Evolutionary conservation across 2,329 filamentous ascomycete species (phyloP).

Genomic region (Rhinocladiella similis): DNA sequence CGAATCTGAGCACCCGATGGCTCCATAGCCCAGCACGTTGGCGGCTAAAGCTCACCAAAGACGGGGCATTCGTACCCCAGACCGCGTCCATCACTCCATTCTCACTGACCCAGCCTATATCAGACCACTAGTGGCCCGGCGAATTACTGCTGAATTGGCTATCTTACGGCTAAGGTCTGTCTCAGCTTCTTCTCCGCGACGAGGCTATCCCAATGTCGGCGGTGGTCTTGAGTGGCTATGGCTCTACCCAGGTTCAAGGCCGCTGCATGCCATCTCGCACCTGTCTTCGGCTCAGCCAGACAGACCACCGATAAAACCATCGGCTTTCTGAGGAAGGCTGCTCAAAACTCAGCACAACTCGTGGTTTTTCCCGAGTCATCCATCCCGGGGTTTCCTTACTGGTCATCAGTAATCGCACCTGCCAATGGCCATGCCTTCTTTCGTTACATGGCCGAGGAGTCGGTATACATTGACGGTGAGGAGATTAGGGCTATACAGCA

Average conservation of each 20-base stretch:
- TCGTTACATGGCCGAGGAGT: conserved; percentile 47
- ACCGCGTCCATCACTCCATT: neutral
- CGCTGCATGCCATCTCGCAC: conserved; percentile 39
- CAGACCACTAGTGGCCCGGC: conserved; percentile 3
- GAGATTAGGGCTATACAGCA: conserved; percentile 46
- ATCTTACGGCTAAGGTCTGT: conserved; percentile 1
- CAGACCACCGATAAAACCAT: conserved; percentile 51
- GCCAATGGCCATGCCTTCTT: conserved; percentile 51
- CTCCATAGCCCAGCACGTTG: neutral
- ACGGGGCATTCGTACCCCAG: neutral
- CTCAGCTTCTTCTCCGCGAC: neutral
- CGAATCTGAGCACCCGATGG: neutral
- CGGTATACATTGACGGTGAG: conserved; percentile 47
- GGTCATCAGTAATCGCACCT: conserved; percentile 50
- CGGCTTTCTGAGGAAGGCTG: conserved; percentile 46
- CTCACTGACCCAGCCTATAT: neutral
- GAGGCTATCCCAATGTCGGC: too few species aligned
- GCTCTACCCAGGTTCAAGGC: conserved; percentile 30
- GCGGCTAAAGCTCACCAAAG: neutral
- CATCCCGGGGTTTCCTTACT: conserved; percentile 56
- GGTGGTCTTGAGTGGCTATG: conserved; percentile 22
- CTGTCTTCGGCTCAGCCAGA: conserved; percentile 49
- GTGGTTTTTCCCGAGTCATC: conserved; percentile 57
- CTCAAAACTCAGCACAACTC: conserved; percentile 47
- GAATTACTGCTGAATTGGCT: neutral